Evolutionary conservation across 371 early-diverging fungal genomes (phyloP).

Genomic region (Mucor saturninus): DNA sequence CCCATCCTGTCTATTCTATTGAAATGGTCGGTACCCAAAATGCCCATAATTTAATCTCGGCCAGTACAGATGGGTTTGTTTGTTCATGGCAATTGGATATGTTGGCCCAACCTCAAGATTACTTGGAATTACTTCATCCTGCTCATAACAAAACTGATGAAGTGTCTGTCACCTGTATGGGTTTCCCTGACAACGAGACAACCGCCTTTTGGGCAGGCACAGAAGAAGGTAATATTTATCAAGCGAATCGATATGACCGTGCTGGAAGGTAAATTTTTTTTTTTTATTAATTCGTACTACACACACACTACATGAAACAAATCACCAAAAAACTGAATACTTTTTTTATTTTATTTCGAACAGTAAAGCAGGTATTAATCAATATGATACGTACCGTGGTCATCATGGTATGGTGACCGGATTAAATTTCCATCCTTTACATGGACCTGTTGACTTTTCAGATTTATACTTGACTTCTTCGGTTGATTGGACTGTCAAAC

Average conservation of each 20-base stretch:
- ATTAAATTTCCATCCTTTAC: constrained; percentile 89
- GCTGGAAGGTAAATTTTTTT: constrained; percentile 73
- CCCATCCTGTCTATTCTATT: constrained; percentile 93
- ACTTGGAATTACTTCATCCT: constrained; percentile 77
- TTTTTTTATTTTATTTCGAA: background rate
- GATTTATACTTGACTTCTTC: constrained; percentile 90
- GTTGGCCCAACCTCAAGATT: constrained; percentile 94
- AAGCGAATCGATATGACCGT: constrained; percentile 91
- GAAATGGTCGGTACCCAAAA: constrained; percentile 93
- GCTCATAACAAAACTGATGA: constrained; percentile 87
- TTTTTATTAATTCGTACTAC: background rate
- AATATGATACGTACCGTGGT: constrained; percentile 81
- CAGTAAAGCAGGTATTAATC: constrained; percentile 94
- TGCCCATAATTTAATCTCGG: constrained; percentile 89
- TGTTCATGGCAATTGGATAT: constrained; percentile 98
- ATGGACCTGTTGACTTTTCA: constrained; percentile 83
- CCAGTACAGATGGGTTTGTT: constrained; percentile 92
- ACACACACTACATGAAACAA: too few relatives aligned
- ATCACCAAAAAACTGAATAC: background rate
- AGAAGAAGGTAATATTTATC: constrained; percentile 91
- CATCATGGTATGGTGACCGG: constrained; percentile 91
- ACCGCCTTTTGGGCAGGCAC: constrained; percentile 95
- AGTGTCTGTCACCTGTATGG: constrained; percentile 87
- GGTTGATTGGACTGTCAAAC: constrained; percentile 95
- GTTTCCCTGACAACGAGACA: constrained; percentile 92